Conservation (phyloP, 2,329 filamentous ascomycete genomes). For the Plenodomus biglobosus region DNA sequence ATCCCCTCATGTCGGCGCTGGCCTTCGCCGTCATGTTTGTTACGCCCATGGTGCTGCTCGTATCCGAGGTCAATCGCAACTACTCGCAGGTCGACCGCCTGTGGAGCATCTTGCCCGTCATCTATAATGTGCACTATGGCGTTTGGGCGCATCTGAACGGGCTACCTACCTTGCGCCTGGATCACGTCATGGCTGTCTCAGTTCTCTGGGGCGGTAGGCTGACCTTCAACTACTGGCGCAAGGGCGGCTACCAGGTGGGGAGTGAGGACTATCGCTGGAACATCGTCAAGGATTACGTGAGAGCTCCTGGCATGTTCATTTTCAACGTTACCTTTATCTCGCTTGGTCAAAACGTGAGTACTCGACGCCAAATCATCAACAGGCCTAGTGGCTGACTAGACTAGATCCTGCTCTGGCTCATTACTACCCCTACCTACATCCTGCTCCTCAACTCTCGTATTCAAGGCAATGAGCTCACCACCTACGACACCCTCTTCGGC, state of each 20-base stretch:
- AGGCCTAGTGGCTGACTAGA: conserved; percentile 5
- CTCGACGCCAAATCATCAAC: background rate
- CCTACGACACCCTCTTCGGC: conserved; percentile 61
- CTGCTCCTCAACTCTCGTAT: conserved; percentile 73
- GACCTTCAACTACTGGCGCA: conserved; percentile 96
- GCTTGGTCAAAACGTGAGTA: conserved; percentile 64
- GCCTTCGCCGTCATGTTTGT: conserved; percentile 69
- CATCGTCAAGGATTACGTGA: conserved; percentile 68
- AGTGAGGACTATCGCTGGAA: conserved; percentile 96
- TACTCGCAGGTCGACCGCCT: conserved; percentile 94
- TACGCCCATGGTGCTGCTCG: conserved; percentile 70
- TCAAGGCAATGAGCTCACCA: conserved; percentile 52
- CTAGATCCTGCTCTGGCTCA: conserved; percentile 72
- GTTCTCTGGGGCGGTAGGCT: conserved; percentile 83
- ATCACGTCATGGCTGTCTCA: conserved; percentile 71
- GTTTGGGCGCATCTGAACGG: conserved; percentile 78
- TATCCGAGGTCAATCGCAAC: conserved; percentile 85
- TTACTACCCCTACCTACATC: conserved; percentile 81
- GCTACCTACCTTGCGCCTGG: conserved; percentile 68
- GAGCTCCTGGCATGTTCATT: conserved; percentile 69
- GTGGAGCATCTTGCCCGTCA: conserved; percentile 85
- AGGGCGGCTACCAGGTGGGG: conserved; percentile 84
- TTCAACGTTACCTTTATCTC: conserved; percentile 92
- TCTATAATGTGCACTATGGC: conserved; percentile 84
- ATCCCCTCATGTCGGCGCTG: conserved; percentile 77